Evolutionary conservation across 2,329 filamentous ascomycete genomes (phyloP).

Genomic region (Penicillium psychrosexuale): DNA sequence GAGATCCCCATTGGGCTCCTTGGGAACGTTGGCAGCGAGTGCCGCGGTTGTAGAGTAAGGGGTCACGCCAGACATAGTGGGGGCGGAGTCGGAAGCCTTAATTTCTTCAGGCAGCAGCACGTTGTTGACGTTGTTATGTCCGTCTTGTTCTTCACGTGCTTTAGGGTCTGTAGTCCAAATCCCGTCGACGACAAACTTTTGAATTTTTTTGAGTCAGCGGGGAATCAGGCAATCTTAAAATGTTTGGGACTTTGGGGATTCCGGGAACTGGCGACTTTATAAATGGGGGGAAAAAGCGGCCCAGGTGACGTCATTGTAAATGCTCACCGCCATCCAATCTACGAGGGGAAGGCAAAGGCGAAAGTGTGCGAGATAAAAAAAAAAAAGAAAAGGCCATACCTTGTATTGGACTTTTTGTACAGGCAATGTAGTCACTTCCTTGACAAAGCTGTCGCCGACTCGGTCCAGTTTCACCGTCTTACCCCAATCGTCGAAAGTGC

Average conservation of each 20-base stretch:
- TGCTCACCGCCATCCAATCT: conserved; percentile 21
- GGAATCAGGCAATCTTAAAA: conserved; percentile 1
- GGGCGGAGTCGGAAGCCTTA: conserved; percentile 23
- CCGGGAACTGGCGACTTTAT: conserved; percentile 18
- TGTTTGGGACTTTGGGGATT: not conserved
- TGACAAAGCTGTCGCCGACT: conserved; percentile 69
- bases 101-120: conserved; percentile 76
- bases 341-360: not conserved
- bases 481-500: conserved; percentile 91
- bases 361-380: not conserved
- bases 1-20: conserved; percentile 50
- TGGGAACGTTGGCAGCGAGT: conserved; percentile 54
- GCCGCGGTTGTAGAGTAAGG: conserved; percentile 69
- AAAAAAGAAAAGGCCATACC: conserved; percentile 55
- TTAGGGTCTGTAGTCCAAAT: conserved; percentile 81
- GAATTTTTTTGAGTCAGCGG: conserved; percentile 7
- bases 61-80: conserved; percentile 59
- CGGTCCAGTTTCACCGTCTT: conserved; percentile 82
- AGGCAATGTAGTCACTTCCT: conserved; percentile 69
- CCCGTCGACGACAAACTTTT: conserved; percentile 90
- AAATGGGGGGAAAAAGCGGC: conserved; percentile 9
- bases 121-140: conserved; percentile 87
- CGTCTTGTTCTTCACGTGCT: conserved; percentile 78
- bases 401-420: conserved; percentile 86
- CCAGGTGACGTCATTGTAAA: conserved; percentile 22